phyloP scores from a whole-genome alignment of 768 basidiomycete species.

The Clathrus columnatus region DNA sequence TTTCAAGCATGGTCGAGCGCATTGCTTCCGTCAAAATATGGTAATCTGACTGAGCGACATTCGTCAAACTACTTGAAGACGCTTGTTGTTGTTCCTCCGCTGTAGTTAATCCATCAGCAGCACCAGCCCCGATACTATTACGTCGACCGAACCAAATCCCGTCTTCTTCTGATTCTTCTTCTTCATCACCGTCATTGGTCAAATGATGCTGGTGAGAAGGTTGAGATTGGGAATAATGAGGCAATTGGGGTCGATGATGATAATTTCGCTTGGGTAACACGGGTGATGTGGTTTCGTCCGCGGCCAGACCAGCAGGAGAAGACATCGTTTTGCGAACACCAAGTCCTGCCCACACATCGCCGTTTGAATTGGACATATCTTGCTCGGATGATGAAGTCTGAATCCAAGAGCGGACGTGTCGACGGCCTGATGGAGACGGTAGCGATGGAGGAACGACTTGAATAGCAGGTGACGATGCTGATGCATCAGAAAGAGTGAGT shows the following conservation, averaged over 20 bases:
- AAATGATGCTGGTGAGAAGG: not conserved
- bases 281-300: not conserved
- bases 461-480: not conserved
- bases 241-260: too few species aligned
- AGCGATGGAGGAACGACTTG: too few species aligned
- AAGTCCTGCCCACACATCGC: not conserved
- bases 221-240: not conserved
- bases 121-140: not conserved
- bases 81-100: too few species aligned
- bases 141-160: not conserved
- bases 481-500: not conserved
- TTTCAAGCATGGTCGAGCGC: not conserved
- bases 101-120: not conserved
- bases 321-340: not conserved
- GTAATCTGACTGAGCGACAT: not conserved
- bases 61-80: too few species aligned
- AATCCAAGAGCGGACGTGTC: not conserved
- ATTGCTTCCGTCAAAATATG: not conserved
- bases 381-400: not conserved
- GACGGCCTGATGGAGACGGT: not conserved
- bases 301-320: not conserved
- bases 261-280: too few species aligned
- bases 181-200: not conserved
- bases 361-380: not conserved
- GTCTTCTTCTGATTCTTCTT: not conserved